Evolutionary conservation across 495 filamentous ascomycete species (phyloP).

Genomic region (Penicillium parvum): DNA sequence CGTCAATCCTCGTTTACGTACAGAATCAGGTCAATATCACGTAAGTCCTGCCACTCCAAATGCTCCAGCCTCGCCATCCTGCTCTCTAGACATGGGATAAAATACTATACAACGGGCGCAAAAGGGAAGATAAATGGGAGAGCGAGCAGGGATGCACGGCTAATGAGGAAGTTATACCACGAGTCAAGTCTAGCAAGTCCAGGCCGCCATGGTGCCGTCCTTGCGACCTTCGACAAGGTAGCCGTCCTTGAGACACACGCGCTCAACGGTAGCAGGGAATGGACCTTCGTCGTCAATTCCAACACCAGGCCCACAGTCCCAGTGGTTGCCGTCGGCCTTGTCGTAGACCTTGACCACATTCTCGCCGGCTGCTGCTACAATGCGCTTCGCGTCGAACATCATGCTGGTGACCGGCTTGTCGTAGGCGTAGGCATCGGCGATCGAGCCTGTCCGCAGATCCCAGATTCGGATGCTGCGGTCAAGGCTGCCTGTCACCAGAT

Average conservation of each 20-base stretch:
- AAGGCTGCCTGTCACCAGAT: constrained; percentile 88
- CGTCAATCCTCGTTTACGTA: constrained; percentile 5
- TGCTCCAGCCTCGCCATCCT: constrained; percentile 14
- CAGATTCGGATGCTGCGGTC: constrained; percentile 98
- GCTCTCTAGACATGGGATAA: constrained; percentile 17
- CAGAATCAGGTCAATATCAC: constrained; percentile 11
- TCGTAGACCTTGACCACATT: constrained; percentile 96
- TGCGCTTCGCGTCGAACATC: constrained; percentile 93
- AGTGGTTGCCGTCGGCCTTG: constrained; percentile 91
- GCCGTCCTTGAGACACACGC: constrained; percentile 86
- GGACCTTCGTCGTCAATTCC: constrained; percentile 57
- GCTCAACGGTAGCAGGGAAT: constrained; percentile 68
- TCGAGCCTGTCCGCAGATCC: constrained; percentile 95
- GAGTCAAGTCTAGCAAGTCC: constrained; percentile 63
- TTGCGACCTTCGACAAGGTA: constrained; percentile 88
- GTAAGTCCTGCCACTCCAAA: constrained; percentile 12
- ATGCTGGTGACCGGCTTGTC: constrained; percentile 91
- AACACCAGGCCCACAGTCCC: constrained; percentile 90
- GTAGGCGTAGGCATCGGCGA: constrained; percentile 95
- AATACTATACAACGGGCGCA: constrained; percentile 28
- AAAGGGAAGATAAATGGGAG: not conserved
- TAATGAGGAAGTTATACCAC: constrained; percentile 1
- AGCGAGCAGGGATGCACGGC: constrained; percentile 8
- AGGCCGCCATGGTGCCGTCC: constrained; percentile 85
- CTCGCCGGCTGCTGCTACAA: constrained; percentile 86